Evolutionary conservation across 2,329 filamentous ascomycete genomes (phyloP).

Genomic region (Lecanicillium sp.): DNA sequence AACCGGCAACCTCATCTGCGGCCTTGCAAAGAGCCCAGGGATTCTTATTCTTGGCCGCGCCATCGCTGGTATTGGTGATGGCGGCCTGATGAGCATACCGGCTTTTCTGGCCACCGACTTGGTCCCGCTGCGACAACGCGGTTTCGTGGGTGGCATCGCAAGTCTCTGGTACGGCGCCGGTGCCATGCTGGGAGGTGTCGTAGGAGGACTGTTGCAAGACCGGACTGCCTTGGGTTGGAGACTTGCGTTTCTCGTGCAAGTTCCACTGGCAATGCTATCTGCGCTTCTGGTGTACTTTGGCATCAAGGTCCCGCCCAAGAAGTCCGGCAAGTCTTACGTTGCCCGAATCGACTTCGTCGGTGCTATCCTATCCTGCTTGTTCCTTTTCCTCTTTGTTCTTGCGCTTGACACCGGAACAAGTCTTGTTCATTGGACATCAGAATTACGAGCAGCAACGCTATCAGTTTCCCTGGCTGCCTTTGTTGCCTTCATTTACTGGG

Average conservation of each 20-base stretch:
- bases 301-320: conserved; percentile 67
- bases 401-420: conserved; percentile 80
- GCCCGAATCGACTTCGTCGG: conserved; percentile 76
- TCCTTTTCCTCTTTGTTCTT: conserved; percentile 64
- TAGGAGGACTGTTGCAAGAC: conserved; percentile 75
- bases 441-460: conserved; percentile 63
- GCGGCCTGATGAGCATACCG: conserved; percentile 66
- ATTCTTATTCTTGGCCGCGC: conserved; percentile 72
- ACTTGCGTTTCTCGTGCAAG: conserved; percentile 29
- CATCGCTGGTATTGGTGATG: conserved; percentile 75
- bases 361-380: conserved; percentile 54
- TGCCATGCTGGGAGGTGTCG: conserved; percentile 71
- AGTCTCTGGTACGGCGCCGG: conserved; percentile 77
- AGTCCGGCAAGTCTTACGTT: conserved; percentile 59
- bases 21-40: conserved; percentile 56
- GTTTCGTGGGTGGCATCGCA: conserved; percentile 73
- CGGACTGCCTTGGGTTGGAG: conserved; percentile 35
- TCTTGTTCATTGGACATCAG: conserved; percentile 73
- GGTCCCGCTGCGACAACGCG: conserved; percentile 65
- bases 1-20: conserved; percentile 73
- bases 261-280: conserved; percentile 67
- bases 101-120: conserved; percentile 63
- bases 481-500: conserved; percentile 61
- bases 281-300: conserved; percentile 58
- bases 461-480: conserved; percentile 58